Conservation (phyloP, 2,329 filamentous ascomycete species). For the Orbilia ellipsospora region DNA sequence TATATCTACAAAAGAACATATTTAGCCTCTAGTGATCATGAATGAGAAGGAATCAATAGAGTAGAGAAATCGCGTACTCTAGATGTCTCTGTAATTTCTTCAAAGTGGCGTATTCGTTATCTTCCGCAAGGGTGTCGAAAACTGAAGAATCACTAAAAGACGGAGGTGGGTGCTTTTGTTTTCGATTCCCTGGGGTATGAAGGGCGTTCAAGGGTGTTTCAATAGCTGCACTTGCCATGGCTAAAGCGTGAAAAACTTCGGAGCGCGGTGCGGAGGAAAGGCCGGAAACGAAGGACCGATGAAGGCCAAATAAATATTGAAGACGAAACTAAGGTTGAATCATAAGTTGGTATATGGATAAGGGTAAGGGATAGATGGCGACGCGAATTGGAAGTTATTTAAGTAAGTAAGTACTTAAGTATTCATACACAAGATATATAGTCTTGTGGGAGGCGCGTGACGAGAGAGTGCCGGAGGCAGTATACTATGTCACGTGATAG, state of each 20-base stretch:
- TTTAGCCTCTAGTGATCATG: neutral
- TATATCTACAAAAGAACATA: slow-evolving; percentile 72
- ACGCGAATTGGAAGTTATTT: neutral
- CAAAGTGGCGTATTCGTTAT: slow-evolving; percentile 90
- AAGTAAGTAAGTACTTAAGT: neutral
- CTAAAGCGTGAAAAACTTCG: neutral
- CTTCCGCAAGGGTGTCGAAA: slow-evolving; percentile 82
- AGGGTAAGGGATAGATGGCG: too few species aligned
- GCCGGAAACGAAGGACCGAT: neutral
- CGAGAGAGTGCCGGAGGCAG: too few species aligned
- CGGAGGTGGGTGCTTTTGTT: slow-evolving; percentile 32
- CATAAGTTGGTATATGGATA: neutral
- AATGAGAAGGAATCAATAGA: neutral
- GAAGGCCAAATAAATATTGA: neutral
- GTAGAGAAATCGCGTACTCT: slow-evolving; percentile 72
- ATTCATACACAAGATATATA: neutral
- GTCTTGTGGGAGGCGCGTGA: too few species aligned
- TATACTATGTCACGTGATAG: too few species aligned
- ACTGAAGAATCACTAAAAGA: slow-evolving; percentile 63
- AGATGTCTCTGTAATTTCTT: slow-evolving; percentile 97
- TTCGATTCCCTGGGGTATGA: slow-evolving; percentile 32
- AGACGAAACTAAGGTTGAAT: too few species aligned
- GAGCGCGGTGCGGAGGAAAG: neutral
- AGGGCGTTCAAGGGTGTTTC: slow-evolving; percentile 15
- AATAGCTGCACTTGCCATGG: slow-evolving; percentile 24